Base-by-base conservation (phyloP, 2,329 filamentous ascomycete genomes). In the Paecilomyces formosus region DNA sequence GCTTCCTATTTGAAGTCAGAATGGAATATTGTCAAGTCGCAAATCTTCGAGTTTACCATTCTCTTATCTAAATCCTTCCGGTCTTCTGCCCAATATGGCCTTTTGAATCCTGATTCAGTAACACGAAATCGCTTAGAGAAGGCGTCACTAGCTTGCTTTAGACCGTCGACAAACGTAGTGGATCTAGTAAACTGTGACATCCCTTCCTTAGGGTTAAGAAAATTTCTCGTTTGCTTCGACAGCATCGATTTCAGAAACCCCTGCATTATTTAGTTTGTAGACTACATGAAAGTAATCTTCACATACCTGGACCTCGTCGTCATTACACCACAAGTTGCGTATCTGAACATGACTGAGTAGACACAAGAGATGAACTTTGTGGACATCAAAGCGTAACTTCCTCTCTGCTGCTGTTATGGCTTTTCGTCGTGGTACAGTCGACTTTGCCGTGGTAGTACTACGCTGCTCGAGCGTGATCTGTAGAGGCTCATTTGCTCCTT, bases 281-380 rank as follows among this genome's bases (percentile, higher is more conserved):
- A 21, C 7, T n/a, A 45, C 15, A n/a, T 8, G 18, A 30, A 56
- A 24, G 1, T 18, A 8, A 53, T 56, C 12, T 33, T 45, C 62
- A 18, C 68, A 56, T 63, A 79, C 81, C 69, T 96, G 90, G 8
- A 89, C 83, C 58, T 81, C 75, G 13, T 77, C 66, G 68, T 93
- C 88, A 67, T 96, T 96, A 75, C 92, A 97, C 91, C 93, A 97
- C 57, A 83, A 79, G 69, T 97, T 99, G 57, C 92, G 85, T 58
- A 85, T 79, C 63, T 89, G 83, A 15, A 87, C 82, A 72, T 97
- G 90, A 9, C 86, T 85, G 15, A 99, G 74, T 1, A 99, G 80
- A 70, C 90, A 96, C 13, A 97, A 76, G 0, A 97, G 64, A 74
- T 99, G 92, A 61, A 86, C 79, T 73, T 93, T 96, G 73, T 99